phyloP scores from a whole-genome alignment of 495 filamentous ascomycete genomes.

The Cladorrhinum samala region DNA sequence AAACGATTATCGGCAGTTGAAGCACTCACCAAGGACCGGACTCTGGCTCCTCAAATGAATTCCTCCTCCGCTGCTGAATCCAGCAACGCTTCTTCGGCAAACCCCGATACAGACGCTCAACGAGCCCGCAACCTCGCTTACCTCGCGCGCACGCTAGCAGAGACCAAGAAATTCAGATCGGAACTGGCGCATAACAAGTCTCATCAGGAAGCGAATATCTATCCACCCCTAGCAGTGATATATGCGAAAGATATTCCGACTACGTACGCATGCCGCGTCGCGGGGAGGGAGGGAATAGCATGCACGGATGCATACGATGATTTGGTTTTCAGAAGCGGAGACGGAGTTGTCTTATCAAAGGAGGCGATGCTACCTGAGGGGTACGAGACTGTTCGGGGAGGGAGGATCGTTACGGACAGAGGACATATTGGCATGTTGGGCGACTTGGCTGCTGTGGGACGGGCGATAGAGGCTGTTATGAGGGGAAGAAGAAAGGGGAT shows the following conservation, averaged over 20 bases:
- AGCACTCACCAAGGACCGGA: conserved; percentile 34
- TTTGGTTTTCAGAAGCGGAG: conserved; percentile 77
- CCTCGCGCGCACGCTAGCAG: conserved; percentile 67
- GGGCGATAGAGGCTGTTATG: conserved; percentile 60
- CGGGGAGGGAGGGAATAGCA: conserved; percentile 56
- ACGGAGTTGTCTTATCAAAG: conserved; percentile 80
- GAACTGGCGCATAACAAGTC: conserved; percentile 56
- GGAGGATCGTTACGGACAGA: conserved; percentile 69
- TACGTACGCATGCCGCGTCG: conserved; percentile 69
- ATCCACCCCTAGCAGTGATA: conserved; percentile 79
- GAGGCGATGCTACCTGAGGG: conserved; percentile 83
- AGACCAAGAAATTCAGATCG: conserved; percentile 65
- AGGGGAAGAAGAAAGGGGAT: conserved; percentile 64
- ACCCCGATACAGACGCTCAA: conserved; percentile 16
- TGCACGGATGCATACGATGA: conserved; percentile 79
- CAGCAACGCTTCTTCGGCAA: not conserved
- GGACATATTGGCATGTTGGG: conserved; percentile 84
- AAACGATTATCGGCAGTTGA: conserved; percentile 11
- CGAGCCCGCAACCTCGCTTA: conserved; percentile 53
- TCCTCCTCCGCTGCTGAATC: not conserved
- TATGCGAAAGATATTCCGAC: conserved; percentile 87
- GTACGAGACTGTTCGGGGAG: conserved; percentile 64
- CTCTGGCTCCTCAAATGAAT: conserved; percentile 45
- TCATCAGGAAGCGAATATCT: conserved; percentile 59
- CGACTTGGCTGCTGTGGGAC: conserved; percentile 76